These are phyloP conservation scores for Yamadazyma atlantica DNA, from an alignment of 1,139 yeast genomes.

Conservation along the genomic window DNA sequence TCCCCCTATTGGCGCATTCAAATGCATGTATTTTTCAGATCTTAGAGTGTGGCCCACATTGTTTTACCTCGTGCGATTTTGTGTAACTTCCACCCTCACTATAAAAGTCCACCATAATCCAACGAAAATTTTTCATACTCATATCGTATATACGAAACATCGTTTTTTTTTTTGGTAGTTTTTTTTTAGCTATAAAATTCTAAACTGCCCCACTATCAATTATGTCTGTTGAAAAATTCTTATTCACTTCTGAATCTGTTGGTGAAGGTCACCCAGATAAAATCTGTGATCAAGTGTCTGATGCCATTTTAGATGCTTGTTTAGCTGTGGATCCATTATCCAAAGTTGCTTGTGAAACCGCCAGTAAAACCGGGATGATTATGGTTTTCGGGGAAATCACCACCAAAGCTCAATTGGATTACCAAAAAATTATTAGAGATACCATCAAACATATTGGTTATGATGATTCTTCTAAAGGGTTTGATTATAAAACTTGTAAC, in stretches of 20 bases:
- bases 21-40: not conserved
- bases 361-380: slow-evolving; percentile 98
- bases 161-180: not conserved
- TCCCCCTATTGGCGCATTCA: no score
- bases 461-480: slow-evolving; percentile 94
- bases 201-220: no score
- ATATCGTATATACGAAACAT: not conserved
- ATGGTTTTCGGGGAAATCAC: slow-evolving; percentile 99
- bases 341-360: slow-evolving; percentile 99
- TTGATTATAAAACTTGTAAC: slow-evolving; percentile 98
- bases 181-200: not conserved
- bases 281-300: slow-evolving; percentile 99
- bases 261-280: slow-evolving; percentile 99
- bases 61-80: slow-evolving; percentile 5
- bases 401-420: slow-evolving; percentile 92
- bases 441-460: slow-evolving; percentile 98
- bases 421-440: slow-evolving; percentile 96
- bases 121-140: slow-evolving; percentile 8
- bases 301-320: slow-evolving; percentile 98
- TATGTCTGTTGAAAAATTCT: slow-evolving; percentile 41
- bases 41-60: not conserved
- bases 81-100: slow-evolving; percentile 6
- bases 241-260: slow-evolving; percentile 94
- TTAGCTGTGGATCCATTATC: slow-evolving; percentile 93
- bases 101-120: slow-evolving; percentile 4